Evolutionary conservation across 768 basidiomycete genomes (phyloP), one percentile per base, ranked within the genome.

Genomic region (Dacryopinax spathularia): DNA sequence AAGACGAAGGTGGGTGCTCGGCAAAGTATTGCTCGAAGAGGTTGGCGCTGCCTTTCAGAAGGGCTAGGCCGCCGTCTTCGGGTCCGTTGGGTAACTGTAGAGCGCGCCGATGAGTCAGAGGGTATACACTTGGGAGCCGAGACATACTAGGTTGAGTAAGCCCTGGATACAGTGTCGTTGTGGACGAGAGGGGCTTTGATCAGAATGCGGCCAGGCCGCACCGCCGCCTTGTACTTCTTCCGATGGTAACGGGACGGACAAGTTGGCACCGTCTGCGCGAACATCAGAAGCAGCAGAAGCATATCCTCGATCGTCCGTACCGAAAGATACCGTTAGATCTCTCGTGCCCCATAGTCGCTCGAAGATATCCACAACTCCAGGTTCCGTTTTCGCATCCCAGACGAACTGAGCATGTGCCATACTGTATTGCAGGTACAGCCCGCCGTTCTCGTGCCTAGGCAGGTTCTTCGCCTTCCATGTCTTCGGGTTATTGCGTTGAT

Each of bases 51-150:
- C 73, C 73, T 35, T 70, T 66, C 63, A 77, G 73, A 48, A 77
- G 71, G 69, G 74, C 71, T 1, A 77, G 67, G 10, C 75, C 75
- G 27, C 75, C 75, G 56, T 77, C 75, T 36, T 73, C 65, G 2
- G 72, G 71, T 6, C 75, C 75, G 66, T 73, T 74, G 48, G 48
- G 48, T 10, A 56, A 29, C 48, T 56, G 48, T 18, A 29, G 48
- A 20, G 25, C 3, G 10, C 25, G 48, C 5, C 10, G 20, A 7
- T 3, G n/a, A 20, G 25, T 22, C 10, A 29, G 3, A 13, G 3
- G 10, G 22, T 13, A 29, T 5, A 9, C 2, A 13, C 25, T 27
- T 22, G 31, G 48, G 31, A 29, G 22, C 25, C 25, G 18, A 22
- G 3, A n/a, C n/a, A n/a, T 15, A 56, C 48, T 22, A 56, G 25